phyloP scores from a whole-genome alignment of 495 filamentous ascomycete species.

The Aspergillus baeticus region DNA sequence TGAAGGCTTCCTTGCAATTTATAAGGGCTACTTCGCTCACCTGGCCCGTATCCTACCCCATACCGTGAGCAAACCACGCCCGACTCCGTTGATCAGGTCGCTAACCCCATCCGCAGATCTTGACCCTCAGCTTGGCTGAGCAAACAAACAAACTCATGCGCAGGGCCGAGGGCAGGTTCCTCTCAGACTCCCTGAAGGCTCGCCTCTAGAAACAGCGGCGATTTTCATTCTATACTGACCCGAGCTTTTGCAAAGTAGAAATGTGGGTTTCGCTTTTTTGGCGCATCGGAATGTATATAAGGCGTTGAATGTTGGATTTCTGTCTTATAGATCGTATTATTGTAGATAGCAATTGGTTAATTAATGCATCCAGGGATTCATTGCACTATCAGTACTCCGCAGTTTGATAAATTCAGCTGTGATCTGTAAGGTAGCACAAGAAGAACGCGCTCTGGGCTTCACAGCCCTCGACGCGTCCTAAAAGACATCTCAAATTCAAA shows the following conservation, averaged over 20 bases:
- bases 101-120: conserved; percentile 50
- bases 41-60: conserved; percentile 92
- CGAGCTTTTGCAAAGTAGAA: background rate
- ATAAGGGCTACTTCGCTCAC: conserved; percentile 97
- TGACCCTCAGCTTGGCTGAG: conserved; percentile 90
- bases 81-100: background rate
- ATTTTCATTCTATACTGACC: background rate
- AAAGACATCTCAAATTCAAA: background rate
- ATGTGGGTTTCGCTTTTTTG: background rate
- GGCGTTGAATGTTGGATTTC: conserved; percentile 19
- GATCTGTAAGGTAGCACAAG: background rate
- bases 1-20: conserved; percentile 89
- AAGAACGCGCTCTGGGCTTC: conserved; percentile 2
- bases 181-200: conserved; percentile 49
- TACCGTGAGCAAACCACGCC: conserved; percentile 55
- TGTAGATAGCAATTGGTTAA: conserved; percentile 17
- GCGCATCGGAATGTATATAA: conserved; percentile 15
- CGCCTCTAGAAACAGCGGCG: conserved; percentile 35
- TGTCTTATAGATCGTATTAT: conserved; percentile 14
- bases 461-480: background rate
- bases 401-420: background rate
- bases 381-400: background rate
- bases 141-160: conserved; percentile 93
- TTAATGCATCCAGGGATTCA: background rate
- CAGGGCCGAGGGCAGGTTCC: conserved; percentile 68